Percentiles rank a stretch among this genome's conserved stretches.
These are phyloP conservation scores for Ustilago trichophora DNA, from an alignment of 1,284 basidiomycete species.

Conservation along the genomic window DNA sequence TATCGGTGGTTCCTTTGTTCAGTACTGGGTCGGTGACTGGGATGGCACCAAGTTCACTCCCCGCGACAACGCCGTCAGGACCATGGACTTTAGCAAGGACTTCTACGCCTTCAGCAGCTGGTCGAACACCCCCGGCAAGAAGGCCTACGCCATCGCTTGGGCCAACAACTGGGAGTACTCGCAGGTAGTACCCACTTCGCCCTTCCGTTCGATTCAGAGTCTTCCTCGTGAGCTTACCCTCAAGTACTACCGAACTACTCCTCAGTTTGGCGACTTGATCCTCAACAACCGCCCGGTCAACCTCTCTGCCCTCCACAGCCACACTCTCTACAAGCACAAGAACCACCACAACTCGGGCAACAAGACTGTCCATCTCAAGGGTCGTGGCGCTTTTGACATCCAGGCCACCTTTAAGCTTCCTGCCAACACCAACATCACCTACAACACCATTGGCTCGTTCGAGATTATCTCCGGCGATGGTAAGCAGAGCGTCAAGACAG, in stretches of 20 bases:
- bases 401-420: conserved; percentile 57
- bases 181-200: conserved; percentile 66
- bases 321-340: conserved; percentile 29
- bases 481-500: conserved; percentile 44
- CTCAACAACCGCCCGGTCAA: conserved; percentile 64
- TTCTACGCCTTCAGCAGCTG: conserved; percentile 68
- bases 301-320: conserved; percentile 49
- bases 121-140: conserved; percentile 55
- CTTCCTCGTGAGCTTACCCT: conserved; percentile 61
- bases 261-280: conserved; percentile 59
- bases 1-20: conserved; percentile 65
- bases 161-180: conserved; percentile 69
- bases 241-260: conserved; percentile 58
- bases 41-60: conserved; percentile 67
- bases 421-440: conserved; percentile 28
- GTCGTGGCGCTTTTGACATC: conserved; percentile 65
- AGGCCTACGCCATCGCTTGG: conserved; percentile 67
- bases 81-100: conserved; percentile 68
- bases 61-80: conserved; percentile 61
- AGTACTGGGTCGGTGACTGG: conserved; percentile 68
- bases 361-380: conserved; percentile 52
- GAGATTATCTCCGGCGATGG: conserved; percentile 29
- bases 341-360: conserved; percentile 32
- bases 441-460: conserved; percentile 44
- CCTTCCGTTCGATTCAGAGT: conserved; percentile 67